These are phyloP conservation scores for Lactifluus pinguis DNA, from an alignment of 768 basidiomycete genomes.

Conservation along the genomic window DNA sequence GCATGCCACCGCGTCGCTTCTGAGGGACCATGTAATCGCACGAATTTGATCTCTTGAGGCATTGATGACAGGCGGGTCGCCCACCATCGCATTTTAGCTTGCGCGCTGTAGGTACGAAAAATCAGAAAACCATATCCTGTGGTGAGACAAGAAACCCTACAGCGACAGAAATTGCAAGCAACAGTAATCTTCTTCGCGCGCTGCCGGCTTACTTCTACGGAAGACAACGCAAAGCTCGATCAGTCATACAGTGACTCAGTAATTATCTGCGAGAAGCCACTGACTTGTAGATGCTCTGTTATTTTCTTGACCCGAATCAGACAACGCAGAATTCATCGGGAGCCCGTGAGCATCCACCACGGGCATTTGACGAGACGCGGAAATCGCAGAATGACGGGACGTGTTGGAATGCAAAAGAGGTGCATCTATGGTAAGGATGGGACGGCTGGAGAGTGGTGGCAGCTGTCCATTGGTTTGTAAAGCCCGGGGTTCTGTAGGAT, in stretches of 20 bases:
- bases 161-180: conserved; percentile 86
- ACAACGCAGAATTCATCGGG: conserved; percentile 12
- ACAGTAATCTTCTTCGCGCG: conserved; percentile 82
- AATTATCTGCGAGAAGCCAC: conserved; percentile 20
- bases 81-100: conserved; percentile 87
- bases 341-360: conserved; percentile 22
- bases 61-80: conserved; percentile 75
- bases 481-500: conserved; percentile 4
- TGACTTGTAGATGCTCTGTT: conserved; percentile 31
- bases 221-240: conserved; percentile 15
- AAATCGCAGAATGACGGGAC: conserved; percentile 20
- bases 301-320: conserved; percentile 24
- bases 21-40: conserved; percentile 75
- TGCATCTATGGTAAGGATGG: conserved; percentile 18
- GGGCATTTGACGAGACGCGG: conserved; percentile 36
- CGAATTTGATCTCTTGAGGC: conserved; percentile 63
- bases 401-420: conserved; percentile 7
- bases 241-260: conserved; percentile 12
- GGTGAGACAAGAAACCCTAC: conserved; percentile 34
- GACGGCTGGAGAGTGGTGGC: conserved; percentile 25
- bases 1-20: conserved; percentile 57
- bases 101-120: conserved; percentile 42
- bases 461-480: conserved; percentile 23
- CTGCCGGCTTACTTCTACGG: conserved; percentile 49
- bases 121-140: conserved; percentile 18